Conservation (phyloP, 768 basidiomycete genomes). For the Tulasnella sp. region DNA sequence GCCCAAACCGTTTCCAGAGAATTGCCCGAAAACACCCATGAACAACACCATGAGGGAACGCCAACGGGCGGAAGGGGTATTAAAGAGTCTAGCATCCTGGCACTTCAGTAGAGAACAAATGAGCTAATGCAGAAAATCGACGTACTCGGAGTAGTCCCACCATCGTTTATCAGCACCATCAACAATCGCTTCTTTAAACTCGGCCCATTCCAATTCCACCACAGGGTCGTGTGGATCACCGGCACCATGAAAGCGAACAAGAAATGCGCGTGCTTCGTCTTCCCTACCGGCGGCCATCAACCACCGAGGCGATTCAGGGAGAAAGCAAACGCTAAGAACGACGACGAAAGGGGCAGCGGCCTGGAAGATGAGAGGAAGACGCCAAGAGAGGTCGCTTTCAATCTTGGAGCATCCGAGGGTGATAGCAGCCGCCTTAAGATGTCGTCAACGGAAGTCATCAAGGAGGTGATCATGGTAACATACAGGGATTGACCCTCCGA, state of each 20-base stretch:
- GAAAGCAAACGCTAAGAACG: slow-evolving; percentile 25
- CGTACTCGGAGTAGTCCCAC: slow-evolving; percentile 40
- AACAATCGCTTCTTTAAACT: slow-evolving; percentile 39
- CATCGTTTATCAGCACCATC: slow-evolving; percentile 47
- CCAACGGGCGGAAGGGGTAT: slow-evolving; percentile 36
- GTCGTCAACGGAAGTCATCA: background rate
- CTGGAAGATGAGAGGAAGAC: slow-evolving; percentile 42
- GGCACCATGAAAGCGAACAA: slow-evolving; percentile 43
- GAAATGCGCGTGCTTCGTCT: slow-evolving; percentile 37
- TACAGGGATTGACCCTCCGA: slow-evolving; percentile 18
- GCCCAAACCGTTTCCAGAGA: slow-evolving; percentile 44
- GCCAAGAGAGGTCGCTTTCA: slow-evolving; percentile 38
- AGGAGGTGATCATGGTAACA: background rate
- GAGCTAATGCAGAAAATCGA: background rate
- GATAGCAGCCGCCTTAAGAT: slow-evolving; percentile 16
- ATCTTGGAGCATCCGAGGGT: slow-evolving; percentile 22
- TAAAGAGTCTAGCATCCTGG: slow-evolving; percentile 24
- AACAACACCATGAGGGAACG: slow-evolving; percentile 38
- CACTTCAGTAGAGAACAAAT: background rate
- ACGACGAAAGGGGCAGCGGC: slow-evolving; percentile 35
- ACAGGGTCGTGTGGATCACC: slow-evolving; percentile 38
- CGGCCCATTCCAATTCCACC: slow-evolving; percentile 40
- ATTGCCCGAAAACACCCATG: slow-evolving; percentile 47
- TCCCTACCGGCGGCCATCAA: slow-evolving; percentile 38
- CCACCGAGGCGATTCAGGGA: slow-evolving; percentile 41